These are phyloP conservation scores for Tardiomyces blankii DNA, from an alignment of 1,139 yeast species.

Conservation along the genomic window DNA sequence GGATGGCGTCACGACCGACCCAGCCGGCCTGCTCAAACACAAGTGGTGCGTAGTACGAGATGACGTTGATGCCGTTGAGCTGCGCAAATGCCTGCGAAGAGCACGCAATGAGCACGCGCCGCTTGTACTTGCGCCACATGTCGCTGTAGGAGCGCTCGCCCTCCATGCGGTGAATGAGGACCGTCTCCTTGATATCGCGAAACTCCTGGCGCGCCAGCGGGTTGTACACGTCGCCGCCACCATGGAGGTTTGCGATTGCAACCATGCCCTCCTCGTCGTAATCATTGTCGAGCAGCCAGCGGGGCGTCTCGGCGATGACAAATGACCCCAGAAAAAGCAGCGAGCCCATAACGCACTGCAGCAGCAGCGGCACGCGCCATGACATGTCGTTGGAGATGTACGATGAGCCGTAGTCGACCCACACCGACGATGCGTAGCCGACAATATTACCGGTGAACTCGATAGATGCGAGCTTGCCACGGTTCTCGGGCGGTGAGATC, in stretches of 20 bases:
- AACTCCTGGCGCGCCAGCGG: constrained; percentile 56
- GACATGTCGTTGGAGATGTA: constrained; percentile 44
- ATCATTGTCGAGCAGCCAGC: constrained; percentile 83
- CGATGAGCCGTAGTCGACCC: constrained; percentile 82
- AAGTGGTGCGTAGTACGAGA: constrained; percentile 86
- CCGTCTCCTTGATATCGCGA: constrained; percentile 71
- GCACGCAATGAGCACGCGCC: constrained; percentile 81
- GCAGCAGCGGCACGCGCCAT: constrained; percentile 71
- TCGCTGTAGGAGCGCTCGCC: constrained; percentile 64
- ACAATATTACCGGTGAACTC: constrained; percentile 88
- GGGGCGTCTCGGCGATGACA: constrained; percentile 75
- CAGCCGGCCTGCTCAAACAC: constrained; percentile 95
- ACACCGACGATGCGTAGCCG: constrained; percentile 78
- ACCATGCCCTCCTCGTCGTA: constrained; percentile 81
- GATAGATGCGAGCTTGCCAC: constrained; percentile 84
- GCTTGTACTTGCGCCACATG: constrained; percentile 58
- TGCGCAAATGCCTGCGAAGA: constrained; percentile 89
- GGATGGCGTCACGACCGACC: constrained; percentile 76
- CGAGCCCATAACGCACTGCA: constrained; percentile 69
- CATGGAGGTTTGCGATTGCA: constrained; percentile 72
- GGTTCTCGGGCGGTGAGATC: constrained; percentile 77
- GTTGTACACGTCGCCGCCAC: constrained; percentile 47
- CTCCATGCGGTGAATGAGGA: constrained; percentile 62
- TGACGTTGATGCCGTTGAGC: constrained; percentile 84
- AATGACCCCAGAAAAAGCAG: constrained; percentile 62